phyloP scores from a whole-genome alignment of 352 stramenopile genomes.

The Phytopythium ostracodes region DNA sequence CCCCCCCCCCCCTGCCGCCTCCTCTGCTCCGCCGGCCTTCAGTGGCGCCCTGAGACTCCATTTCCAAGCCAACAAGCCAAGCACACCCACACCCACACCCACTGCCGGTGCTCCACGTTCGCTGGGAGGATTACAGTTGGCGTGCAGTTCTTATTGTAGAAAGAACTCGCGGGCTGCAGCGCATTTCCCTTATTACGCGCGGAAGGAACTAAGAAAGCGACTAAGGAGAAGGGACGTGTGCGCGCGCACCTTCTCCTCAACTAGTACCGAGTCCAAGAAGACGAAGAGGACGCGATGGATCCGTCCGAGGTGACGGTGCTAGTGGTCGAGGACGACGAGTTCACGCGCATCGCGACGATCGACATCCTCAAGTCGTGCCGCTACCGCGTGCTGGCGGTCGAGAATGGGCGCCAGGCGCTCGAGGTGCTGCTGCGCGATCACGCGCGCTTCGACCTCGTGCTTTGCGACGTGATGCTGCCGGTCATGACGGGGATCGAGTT shows the following conservation, averaged over 20 bases:
- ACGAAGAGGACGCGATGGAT: conserved; percentile 44
- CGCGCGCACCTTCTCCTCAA: background rate
- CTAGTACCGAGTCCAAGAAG: background rate
- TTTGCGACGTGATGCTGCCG: conserved; percentile 89
- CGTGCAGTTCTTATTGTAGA: background rate
- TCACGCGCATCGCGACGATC: conserved; percentile 86
- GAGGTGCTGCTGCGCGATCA: conserved; percentile 65
- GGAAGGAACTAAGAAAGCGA: background rate
- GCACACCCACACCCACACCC: too few relatives aligned
- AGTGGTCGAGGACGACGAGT: conserved; percentile 88
- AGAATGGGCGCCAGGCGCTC: conserved; percentile 77
- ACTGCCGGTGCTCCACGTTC: background rate
- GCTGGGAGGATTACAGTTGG: background rate
- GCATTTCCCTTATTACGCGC: background rate
- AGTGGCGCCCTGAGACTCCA: background rate
- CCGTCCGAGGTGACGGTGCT: conserved; percentile 86
- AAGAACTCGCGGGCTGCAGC: background rate
- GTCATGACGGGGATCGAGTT: conserved; percentile 88
- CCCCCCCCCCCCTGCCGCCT: too few relatives aligned
- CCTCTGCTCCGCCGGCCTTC: too few relatives aligned
- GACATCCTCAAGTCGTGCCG: conserved; percentile 87
- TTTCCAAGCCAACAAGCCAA: too few relatives aligned
- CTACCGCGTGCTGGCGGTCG: conserved; percentile 81
- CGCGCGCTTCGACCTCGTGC: conserved; percentile 81
- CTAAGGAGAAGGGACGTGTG: background rate